A percentile compares a stretch with the other conserved stretches of the same genome.
These are phyloP conservation scores for Streptanthus diversifolius DNA, from an alignment of 345 rosid species.

Conservation along the genomic window DNA sequence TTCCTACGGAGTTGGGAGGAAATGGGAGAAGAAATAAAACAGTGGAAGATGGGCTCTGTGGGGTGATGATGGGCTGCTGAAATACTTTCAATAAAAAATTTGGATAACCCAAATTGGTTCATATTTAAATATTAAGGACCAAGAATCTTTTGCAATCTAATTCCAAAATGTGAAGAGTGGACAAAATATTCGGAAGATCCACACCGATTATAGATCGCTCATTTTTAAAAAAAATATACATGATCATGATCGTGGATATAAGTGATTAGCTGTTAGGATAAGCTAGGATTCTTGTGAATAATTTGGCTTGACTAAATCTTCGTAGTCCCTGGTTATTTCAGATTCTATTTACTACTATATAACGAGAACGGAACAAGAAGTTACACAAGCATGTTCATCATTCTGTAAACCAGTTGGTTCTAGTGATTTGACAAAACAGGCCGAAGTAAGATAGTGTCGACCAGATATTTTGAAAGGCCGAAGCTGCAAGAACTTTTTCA, in stretches of 20 bases:
- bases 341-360: too few species aligned
- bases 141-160: not conserved
- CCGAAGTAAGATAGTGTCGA: not conserved
- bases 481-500: not conserved
- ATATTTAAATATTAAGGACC: not conserved
- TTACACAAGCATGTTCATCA: not conserved
- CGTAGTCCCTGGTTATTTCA: not conserved
- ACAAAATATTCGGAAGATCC: not conserved
- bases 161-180: not conserved
- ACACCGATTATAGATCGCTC: not conserved
- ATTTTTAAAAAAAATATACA: not conserved
- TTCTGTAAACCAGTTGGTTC: not conserved
- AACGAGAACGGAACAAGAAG: too few species aligned
- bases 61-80: constrained; percentile 16
- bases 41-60: constrained; percentile 14
- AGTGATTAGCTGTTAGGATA: not conserved
- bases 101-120: not conserved
- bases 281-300: not conserved
- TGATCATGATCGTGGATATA: not conserved
- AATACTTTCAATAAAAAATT: not conserved
- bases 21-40: not conserved
- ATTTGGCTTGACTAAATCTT: not conserved
- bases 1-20: not conserved
- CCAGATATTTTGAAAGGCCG: not conserved
- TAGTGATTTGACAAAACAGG: not conserved